Evolutionary conservation across 106 monocot genomes (phyloP).

Genomic region (Ottelia alismoides): DNA sequence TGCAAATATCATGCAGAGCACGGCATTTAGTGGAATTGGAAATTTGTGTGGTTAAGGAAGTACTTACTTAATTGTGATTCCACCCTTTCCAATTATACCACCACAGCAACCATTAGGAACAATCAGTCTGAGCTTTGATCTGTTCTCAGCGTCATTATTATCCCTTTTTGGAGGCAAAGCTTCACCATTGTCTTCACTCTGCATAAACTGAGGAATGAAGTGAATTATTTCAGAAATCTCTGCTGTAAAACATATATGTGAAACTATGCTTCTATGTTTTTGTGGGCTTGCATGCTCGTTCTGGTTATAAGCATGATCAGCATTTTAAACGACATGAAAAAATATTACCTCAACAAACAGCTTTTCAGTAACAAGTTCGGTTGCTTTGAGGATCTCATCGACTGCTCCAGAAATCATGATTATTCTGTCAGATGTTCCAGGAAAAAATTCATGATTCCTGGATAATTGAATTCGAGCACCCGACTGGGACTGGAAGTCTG

Average conservation of each 20-base stretch:
- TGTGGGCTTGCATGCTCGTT: no score
- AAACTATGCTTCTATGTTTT: no score
- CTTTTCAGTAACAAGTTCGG: constrained; percentile 81
- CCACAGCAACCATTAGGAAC: constrained; percentile 29
- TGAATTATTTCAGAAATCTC: background rate
- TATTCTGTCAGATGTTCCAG: constrained; percentile 91
- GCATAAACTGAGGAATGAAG: background rate
- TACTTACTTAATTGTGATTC: constrained; percentile 22
- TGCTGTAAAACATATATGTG: no score
- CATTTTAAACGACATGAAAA: no score
- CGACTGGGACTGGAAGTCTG: constrained; percentile 90
- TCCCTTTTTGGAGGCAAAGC: constrained; percentile 10
- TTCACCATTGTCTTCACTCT: constrained; percentile 21
- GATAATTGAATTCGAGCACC: constrained; percentile 96
- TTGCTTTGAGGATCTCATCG: constrained; percentile 76
- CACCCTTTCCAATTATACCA: constrained; percentile 32
- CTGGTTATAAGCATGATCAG: no score
- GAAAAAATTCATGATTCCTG: constrained; percentile 93
- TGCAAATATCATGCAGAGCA: background rate
- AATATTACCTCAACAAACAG: constrained; percentile 57
- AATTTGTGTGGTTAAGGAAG: background rate
- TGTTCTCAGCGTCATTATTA: constrained; percentile 12
- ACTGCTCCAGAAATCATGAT: constrained; percentile 80
- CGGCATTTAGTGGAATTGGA: background rate
- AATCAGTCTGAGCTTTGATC: constrained; percentile 19